phyloP scores from a whole-genome alignment of 345 rosid species.

The Eucalyptus sp. region DNA sequence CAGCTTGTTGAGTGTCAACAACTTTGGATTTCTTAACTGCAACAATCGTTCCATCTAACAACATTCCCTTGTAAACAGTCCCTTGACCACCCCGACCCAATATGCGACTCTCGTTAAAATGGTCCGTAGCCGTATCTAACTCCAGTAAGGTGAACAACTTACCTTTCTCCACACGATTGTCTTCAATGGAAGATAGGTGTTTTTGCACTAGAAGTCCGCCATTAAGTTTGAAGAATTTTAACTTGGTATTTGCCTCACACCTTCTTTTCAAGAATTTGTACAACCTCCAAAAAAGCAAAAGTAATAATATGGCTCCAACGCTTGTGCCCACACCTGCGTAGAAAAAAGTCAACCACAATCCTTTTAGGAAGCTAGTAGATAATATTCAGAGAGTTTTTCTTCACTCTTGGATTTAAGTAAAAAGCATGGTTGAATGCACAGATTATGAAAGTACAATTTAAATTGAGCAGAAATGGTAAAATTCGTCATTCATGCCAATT shows the following conservation, averaged over 20 bases:
- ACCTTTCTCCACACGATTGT: not conserved
- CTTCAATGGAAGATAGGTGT: not conserved
- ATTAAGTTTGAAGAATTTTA: not conserved
- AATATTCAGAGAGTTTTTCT: not conserved
- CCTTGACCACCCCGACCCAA: not conserved
- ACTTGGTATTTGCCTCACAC: not conserved
- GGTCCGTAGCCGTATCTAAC: not conserved
- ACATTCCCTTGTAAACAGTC: constrained; percentile 2
- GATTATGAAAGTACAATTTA: not conserved
- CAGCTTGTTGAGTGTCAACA: not conserved
- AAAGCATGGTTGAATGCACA: not conserved
- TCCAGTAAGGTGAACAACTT: not conserved
- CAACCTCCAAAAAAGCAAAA: not conserved
- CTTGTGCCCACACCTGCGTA: not conserved
- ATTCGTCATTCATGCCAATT: not conserved
- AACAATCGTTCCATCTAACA: not conserved
- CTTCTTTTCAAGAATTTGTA: not conserved
- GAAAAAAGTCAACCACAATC: not conserved
- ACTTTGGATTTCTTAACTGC: not conserved
- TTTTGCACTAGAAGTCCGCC: not conserved
- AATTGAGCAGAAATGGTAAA: not conserved
- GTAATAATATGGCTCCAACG: not conserved
- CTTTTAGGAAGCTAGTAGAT: not conserved
- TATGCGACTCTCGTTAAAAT: not conserved
- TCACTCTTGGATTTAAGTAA: not conserved